phyloP scores from a whole-genome alignment of 108 stramenopile genomes.

The Fistulifera pelliculosa region DNA sequence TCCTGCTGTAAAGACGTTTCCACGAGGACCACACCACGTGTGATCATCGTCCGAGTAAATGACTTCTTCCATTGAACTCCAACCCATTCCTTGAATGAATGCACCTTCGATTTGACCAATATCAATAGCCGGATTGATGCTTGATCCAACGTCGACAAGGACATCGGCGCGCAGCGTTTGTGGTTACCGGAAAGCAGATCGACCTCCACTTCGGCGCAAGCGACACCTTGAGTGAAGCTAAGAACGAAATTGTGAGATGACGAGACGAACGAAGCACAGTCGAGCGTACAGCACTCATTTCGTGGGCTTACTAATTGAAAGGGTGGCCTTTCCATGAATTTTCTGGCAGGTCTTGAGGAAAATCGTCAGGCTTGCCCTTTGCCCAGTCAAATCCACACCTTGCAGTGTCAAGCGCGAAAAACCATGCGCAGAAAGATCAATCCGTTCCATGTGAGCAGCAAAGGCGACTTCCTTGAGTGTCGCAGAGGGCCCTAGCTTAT shows the following conservation, averaged over 20 bases:
- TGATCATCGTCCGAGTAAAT: constrained; percentile 88
- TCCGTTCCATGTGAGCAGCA: constrained; percentile 76
- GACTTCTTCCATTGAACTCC: constrained; percentile 92
- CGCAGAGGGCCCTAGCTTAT: constrained; percentile 57
- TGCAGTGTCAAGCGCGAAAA: constrained; percentile 72
- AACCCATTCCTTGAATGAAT: constrained; percentile 93
- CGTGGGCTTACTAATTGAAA: constrained; percentile 67
- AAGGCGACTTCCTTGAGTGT: constrained; percentile 54
- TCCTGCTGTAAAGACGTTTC: constrained; percentile 78
- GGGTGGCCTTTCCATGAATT: constrained; percentile 87
- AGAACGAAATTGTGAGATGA: constrained; percentile 8
- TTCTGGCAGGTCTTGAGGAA: constrained; percentile 58
- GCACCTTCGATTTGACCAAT: constrained; percentile 96
- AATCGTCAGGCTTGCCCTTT: constrained; percentile 54
- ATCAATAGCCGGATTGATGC: constrained; percentile 93
- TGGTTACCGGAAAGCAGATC: constrained; percentile 88
- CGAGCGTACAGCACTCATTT: not conserved
- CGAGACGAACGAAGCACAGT: no score
- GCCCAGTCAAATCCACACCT: constrained; percentile 82
- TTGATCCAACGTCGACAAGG: constrained; percentile 80
- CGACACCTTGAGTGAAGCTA: constrained; percentile 86
- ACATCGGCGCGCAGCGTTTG: constrained; percentile 75
- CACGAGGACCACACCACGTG: constrained; percentile 79
- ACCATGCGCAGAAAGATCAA: constrained; percentile 89
- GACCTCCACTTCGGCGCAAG: constrained; percentile 83